A percentile compares a stretch with the other conserved stretches of the same genome.
phyloP scores from a whole-genome alignment of 148 eudicot genomes.

The Chenopodium quinoa region DNA sequence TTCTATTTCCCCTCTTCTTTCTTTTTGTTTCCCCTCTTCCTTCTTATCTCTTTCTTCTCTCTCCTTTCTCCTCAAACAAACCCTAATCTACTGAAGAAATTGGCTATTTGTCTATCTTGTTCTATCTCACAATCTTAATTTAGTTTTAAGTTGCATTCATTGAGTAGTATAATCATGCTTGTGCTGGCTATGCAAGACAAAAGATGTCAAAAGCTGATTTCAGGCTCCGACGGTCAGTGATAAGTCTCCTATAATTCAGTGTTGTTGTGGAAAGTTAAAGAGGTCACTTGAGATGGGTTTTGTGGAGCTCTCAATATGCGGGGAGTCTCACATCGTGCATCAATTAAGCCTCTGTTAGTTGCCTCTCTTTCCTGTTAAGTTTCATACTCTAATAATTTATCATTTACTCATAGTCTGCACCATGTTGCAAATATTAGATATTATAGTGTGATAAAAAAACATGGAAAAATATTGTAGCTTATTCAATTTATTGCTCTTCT shows the following conservation, averaged over 20 bases:
- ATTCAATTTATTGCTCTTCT: background rate
- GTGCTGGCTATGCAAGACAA: no score
- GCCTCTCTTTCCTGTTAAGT: background rate
- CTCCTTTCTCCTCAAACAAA: no score
- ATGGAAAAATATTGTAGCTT: background rate
- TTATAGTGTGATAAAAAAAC: background rate
- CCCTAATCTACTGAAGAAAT: no score
- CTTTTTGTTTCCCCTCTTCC: no score
- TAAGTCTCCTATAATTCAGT: slow-evolving; percentile 40
- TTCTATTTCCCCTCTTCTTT: no score
- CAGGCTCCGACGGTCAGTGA: no score
- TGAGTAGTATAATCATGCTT: no score
- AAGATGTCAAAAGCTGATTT: no score
- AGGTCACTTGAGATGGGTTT: slow-evolving; percentile 46
- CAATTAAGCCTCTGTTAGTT: slow-evolving; percentile 55
- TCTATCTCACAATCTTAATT: no score
- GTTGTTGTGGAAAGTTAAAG: slow-evolving; percentile 76
- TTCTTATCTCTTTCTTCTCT: no score
- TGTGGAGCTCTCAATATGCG: slow-evolving; percentile 76
- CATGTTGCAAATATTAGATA: background rate
- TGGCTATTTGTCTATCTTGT: no score
- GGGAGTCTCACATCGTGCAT: slow-evolving; percentile 97
- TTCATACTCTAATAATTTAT: background rate
- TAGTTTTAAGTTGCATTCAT: no score
- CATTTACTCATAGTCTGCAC: background rate